Percentiles rank a stretch among this genome's conserved stretches.
Conservation (phyloP, 1,284 basidiomycete genomes). For the Polyporus tsugae region DNA sequence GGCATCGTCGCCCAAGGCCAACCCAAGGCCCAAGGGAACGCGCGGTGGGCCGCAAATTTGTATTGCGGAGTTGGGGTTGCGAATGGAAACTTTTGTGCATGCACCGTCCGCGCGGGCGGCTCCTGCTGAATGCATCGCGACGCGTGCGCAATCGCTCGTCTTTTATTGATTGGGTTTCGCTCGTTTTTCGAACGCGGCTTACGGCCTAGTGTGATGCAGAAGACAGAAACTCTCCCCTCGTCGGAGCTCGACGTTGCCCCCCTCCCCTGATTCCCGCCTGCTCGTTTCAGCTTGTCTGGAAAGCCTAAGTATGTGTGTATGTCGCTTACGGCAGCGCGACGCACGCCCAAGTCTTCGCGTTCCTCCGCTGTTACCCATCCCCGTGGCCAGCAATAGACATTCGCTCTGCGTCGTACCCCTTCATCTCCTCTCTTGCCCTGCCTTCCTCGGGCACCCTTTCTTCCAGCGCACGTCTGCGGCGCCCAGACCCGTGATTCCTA, state of each 20-base stretch:
- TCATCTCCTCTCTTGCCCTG: constrained; percentile 7
- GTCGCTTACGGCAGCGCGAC: constrained; percentile 18
- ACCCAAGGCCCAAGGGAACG: neutral
- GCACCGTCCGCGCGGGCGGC: constrained; percentile 3
- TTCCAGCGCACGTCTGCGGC: neutral
- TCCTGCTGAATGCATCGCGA: neutral
- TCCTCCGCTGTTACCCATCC: constrained; percentile 1
- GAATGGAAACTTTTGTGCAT: neutral
- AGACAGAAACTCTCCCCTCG: neutral
- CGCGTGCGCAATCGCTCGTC: neutral
- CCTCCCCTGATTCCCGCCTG: constrained; percentile 16
- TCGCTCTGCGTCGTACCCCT: neutral
- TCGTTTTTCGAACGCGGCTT: neutral
- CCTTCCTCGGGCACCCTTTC: neutral
- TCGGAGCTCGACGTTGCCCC: constrained; percentile 9
- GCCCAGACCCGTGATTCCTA: neutral
- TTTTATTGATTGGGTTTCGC: neutral
- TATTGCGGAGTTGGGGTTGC: constrained; percentile 1
- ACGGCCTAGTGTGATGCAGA: neutral
- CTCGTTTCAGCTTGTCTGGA: constrained; percentile 14
- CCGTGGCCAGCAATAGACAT: neutral
- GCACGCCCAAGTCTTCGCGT: constrained; percentile 2
- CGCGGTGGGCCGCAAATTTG: neutral
- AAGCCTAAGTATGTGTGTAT: neutral
- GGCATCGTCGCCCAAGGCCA: neutral